Conservation (phyloP, 345 rosid genomes). For the thale cress (Arabidopsis thaliana) region DNA sequence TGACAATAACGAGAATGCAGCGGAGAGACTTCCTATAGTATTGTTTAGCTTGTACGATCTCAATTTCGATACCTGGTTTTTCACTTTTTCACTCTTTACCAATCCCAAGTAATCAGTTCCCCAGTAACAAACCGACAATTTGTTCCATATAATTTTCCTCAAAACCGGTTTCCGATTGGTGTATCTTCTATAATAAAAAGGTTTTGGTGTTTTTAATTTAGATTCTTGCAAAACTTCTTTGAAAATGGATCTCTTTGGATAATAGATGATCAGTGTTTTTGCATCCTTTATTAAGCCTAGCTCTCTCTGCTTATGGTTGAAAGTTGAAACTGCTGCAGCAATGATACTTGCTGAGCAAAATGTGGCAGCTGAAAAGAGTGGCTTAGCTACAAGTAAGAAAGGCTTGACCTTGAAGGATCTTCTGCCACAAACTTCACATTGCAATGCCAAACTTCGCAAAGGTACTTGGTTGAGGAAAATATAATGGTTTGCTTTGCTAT, state of each 20-base stretch:
- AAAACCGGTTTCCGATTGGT: not conserved
- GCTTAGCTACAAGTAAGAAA: conserved; percentile 82
- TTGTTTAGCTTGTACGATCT: conserved; percentile 27
- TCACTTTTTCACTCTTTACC: not conserved
- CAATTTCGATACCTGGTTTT: not conserved
- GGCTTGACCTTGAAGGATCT: conserved; percentile 90
- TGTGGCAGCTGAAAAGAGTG: conserved; percentile 76
- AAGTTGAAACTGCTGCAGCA: conserved; percentile 50
- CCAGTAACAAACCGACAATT: not conserved
- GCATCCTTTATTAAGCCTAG: too few species aligned
- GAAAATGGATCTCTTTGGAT: too few species aligned
- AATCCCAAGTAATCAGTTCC: not conserved
- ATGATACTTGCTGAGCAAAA: conserved; percentile 92
- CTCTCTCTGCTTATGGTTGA: conserved; percentile 18
- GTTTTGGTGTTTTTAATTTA: too few species aligned
- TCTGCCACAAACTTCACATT: conserved; percentile 80
- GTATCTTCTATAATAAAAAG: too few species aligned
- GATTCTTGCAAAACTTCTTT: not conserved
- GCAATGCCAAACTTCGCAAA: conserved; percentile 80
- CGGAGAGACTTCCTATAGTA: conserved; percentile 16
- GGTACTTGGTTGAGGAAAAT: conserved; percentile 45
- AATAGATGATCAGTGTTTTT: too few species aligned
- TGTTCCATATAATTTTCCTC: not conserved
- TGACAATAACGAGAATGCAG: not conserved
- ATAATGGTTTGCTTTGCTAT: not conserved